Base-by-base conservation (phyloP, 1,284 basidiomycete genomes). In the Hemileia vastatrix region DNA sequence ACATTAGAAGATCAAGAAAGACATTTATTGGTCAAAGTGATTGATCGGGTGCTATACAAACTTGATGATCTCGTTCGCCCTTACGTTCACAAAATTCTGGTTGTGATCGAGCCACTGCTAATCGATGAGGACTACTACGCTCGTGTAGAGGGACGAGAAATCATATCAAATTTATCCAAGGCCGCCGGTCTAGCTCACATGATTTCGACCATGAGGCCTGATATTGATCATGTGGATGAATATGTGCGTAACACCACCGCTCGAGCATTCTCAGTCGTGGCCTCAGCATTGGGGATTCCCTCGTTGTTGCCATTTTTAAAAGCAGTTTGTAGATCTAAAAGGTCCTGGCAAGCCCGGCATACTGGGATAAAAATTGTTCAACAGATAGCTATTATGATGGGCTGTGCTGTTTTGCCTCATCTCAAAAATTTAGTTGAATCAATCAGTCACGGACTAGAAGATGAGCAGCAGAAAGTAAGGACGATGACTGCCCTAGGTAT, bases 371-470 rank as follows among this genome's bases (percentile, higher is more conserved):
- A 93, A 72, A 98, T 98, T 69, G 91, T 98, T 19, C 95, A 99
- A 79, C 95, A 98, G 77, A 98, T 99, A 64, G 93, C 95, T 19
- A 95, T 98, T 75, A 96, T 98, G 92, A 97, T 97, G 92, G 94
- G 95, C 19, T 97, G 94, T 72, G 95, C 94, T n/a, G 88, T 98
- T 36, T 83, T 98, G 3, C 95, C 95, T 15, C 95, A 98, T 77
- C 81, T 99, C 50, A 88, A 92, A 64, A 97, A 95, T 73, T 82
- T 98, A 36, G 94, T 98, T 47, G 90, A 96, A 68, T 93, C 93
- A 68, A 91, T 98, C 60, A 91, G 92, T 1, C 90, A 94, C 70
- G 95, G 95, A 21, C 81, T 98, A 50, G 86, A 90, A 52, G 95
- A 99, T 72, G 95, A 99, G 70, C 94, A 99, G 78, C 94, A 97